Evolutionary conservation across 257 asterid genomes (phyloP), one percentile per base, ranked within the genome.

Genomic region (Penstemon eatonii): DNA sequence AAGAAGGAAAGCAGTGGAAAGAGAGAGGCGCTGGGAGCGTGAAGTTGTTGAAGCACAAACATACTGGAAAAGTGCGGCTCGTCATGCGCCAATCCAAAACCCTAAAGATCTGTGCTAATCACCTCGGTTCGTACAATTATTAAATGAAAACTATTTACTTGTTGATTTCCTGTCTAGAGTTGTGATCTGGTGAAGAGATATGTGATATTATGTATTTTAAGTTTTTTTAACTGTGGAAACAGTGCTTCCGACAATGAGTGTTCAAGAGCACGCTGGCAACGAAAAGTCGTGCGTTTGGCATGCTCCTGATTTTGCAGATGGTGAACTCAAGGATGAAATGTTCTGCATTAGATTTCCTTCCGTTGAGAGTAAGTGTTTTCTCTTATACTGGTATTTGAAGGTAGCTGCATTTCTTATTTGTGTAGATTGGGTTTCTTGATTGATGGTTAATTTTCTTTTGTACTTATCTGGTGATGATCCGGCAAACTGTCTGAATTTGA

Each of bases 271-370:
- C 78, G 78, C 75, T 59, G 85, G 83, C 49, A 80, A 78, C 75
- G 88, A 83, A 57, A 80, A 83, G 54, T 80, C 88, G 0, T 83
- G 88, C 36, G 85, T 83, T 57, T 83, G 88, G 88, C 85, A 83
- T 49, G 88, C 85, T 78, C 61, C 85, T 73, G 85, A 83, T 73
- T 83, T 75, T 73, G 85, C 88, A 43, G 88, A 78, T 73, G 85
- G 84, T 55, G 85, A 83, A 69, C 41, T 80, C 44, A 83, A 83
- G 63, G 77, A 83, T 6, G 85, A 83, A 75, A 78, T 83, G 0
- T 83, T 83, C 65, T 70, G 75, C 62, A 83, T 83, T 58, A 77
- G 85, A 3, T 80, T 83, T 78, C 66, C 80, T 4, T 75, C 82
- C 36, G 67, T 83, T 43, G 82, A 78, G 70, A 71, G 88, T 83